A percentile compares a stretch with the other conserved stretches of the same genome.
Conservation (phyloP, 2,329 filamentous ascomycete species). For the Penicillium frequentans region DNA sequence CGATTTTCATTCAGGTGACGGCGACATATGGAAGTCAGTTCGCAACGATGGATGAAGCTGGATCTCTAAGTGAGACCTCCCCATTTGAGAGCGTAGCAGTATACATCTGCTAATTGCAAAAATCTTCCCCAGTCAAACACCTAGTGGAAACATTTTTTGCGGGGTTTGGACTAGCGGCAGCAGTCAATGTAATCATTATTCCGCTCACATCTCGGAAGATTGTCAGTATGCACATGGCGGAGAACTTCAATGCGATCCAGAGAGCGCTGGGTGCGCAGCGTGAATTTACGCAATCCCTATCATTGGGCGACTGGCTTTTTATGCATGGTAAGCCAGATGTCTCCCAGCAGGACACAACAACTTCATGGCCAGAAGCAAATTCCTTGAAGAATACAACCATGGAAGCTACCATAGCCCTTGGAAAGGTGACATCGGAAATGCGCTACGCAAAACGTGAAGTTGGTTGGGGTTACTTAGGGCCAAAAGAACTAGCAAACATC, state of each 20-base stretch:
- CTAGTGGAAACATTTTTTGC: not conserved
- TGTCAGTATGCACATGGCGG: not conserved
- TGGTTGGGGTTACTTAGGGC: not conserved
- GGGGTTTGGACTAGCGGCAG: not conserved
- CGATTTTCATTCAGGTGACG: not conserved
- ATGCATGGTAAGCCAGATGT: not conserved
- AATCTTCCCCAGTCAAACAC: not conserved
- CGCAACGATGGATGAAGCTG: not conserved
- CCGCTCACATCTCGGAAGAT: not conserved
- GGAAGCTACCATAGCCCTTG: not conserved
- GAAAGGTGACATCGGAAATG: not conserved
- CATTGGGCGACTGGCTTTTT: not conserved
- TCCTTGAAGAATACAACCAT: not conserved
- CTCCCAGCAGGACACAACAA: not conserved
- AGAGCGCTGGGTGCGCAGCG: not conserved
- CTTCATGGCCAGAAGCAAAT: not conserved
- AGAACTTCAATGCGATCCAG: not conserved
- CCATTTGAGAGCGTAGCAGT: not conserved
- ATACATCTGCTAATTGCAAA: not conserved
- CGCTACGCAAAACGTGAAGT: not conserved
- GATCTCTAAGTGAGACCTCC: not conserved
- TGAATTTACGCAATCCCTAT: not conserved
- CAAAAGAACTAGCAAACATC: not conserved
- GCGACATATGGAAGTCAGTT: not conserved
- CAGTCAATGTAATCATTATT: not conserved